These are phyloP conservation scores for Phytophthora ramorum DNA, from an alignment of 352 stramenopile genomes.

Conservation along the genomic window DNA sequence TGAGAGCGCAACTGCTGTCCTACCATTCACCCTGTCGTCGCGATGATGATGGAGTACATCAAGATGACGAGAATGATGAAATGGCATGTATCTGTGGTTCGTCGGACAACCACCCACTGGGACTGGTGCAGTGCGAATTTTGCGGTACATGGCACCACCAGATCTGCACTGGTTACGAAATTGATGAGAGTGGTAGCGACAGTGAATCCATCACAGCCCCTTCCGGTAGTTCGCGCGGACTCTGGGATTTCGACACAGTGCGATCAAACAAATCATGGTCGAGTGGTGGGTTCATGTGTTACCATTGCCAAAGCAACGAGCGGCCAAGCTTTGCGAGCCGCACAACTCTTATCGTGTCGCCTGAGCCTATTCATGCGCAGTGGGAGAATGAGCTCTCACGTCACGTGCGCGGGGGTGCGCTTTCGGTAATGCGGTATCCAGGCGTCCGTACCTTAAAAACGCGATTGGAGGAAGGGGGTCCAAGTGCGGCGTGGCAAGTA, in stretches of 20 bases:
- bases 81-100: conserved; percentile 67
- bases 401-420: conserved; percentile 63
- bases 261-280: conserved; percentile 6
- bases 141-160: conserved; percentile 72
- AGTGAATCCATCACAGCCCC: background rate
- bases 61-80: conserved; percentile 5
- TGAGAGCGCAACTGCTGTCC: conserved; percentile 26
- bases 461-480: conserved; percentile 34
- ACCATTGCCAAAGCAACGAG: conserved; percentile 60
- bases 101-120: conserved; percentile 37
- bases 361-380: conserved; percentile 90
- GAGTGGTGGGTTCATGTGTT: conserved; percentile 59
- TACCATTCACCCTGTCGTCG: background rate
- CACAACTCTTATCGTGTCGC: conserved; percentile 94
- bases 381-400: conserved; percentile 90
- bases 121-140: conserved; percentile 58
- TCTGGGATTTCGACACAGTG: conserved; percentile 33
- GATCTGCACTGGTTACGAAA: conserved; percentile 57
- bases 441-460: conserved; percentile 60
- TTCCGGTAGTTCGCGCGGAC: background rate
- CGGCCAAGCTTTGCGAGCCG: conserved; percentile 51
- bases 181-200: background rate
- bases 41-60: background rate
- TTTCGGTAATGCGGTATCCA: conserved; percentile 65
- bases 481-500: conserved; percentile 61